Evolutionary conservation across 495 filamentous ascomycete species (phyloP).

Genomic region (Lentithecium fluviatile): DNA sequence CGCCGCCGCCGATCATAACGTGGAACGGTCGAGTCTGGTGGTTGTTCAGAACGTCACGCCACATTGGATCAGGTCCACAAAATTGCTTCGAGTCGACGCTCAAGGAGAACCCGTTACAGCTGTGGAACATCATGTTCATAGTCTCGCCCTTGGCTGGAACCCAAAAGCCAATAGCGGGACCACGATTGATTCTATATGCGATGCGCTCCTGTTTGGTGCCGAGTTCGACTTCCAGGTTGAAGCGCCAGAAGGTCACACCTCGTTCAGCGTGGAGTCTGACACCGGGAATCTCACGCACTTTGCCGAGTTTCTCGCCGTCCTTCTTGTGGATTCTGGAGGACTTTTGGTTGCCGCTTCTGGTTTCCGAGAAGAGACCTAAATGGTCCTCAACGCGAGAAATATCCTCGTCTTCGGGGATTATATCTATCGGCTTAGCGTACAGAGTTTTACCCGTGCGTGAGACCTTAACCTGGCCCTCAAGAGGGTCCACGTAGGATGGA

Average conservation of each 20-base stretch:
- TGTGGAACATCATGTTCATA: slow-evolving; percentile 99
- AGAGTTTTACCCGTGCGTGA: slow-evolving; percentile 75
- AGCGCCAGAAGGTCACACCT: slow-evolving; percentile 94
- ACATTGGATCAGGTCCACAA: slow-evolving; percentile 91
- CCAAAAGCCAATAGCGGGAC: slow-evolving; percentile 90
- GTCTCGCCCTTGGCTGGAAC: slow-evolving; percentile 79
- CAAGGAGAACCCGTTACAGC: slow-evolving; percentile 91
- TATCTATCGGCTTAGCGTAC: slow-evolving; percentile 81
- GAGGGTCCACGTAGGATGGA: slow-evolving; percentile 82
- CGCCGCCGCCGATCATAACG: slow-evolving; percentile 96
- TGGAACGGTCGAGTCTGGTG: slow-evolving; percentile 94
- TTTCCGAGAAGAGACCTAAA: slow-evolving; percentile 71
- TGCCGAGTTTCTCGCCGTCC: slow-evolving; percentile 73
- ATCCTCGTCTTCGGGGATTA: slow-evolving; percentile 69
- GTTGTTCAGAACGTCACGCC: slow-evolving; percentile 90
- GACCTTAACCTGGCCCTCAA: slow-evolving; percentile 82
- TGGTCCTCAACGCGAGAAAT: slow-evolving; percentile 75
- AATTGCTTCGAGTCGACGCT: slow-evolving; percentile 74
- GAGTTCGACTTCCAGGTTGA: slow-evolving; percentile 90
- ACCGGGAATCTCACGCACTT: slow-evolving; percentile 76
- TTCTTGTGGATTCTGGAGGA: slow-evolving; percentile 29
- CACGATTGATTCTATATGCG: slow-evolving; percentile 92
- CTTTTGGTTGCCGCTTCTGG: slow-evolving; percentile 36
- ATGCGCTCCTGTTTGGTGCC: slow-evolving; percentile 72
- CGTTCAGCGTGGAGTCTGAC: slow-evolving; percentile 78